A percentile compares a stretch with the other conserved stretches of the same genome.
phyloP scores from a whole-genome alignment of 2,329 filamentous ascomycete genomes.

The Alternaria postmessia region DNA sequence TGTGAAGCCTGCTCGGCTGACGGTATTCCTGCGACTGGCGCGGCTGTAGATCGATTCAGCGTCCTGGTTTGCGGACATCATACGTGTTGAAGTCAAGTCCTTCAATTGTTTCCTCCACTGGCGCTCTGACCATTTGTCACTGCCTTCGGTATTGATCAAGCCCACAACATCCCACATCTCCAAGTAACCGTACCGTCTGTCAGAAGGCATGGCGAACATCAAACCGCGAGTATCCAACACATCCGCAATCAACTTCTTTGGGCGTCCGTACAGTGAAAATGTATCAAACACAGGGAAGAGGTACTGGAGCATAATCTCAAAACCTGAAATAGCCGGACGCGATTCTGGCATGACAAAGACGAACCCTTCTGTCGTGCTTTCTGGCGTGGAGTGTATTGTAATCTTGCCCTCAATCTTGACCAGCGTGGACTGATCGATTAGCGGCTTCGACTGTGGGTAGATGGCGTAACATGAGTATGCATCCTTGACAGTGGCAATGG shows the following conservation, averaged over 20 bases:
- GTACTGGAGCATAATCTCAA: slow-evolving; percentile 93
- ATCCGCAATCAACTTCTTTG: slow-evolving; percentile 85
- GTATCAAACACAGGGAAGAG: slow-evolving; percentile 94
- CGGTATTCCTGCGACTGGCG: slow-evolving; percentile 55
- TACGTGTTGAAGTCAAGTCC: slow-evolving; percentile 81
- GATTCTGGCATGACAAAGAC: slow-evolving; percentile 98
- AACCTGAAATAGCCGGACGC: slow-evolving; percentile 88
- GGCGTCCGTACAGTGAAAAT: slow-evolving; percentile 89
- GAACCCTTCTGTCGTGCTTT: slow-evolving; percentile 85
- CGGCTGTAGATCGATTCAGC: slow-evolving; percentile 49
- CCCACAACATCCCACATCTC: slow-evolving; percentile 85
- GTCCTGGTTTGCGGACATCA: slow-evolving; percentile 60
- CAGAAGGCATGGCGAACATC: slow-evolving; percentile 97
- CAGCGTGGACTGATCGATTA: slow-evolving; percentile 93
- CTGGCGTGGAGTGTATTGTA: slow-evolving; percentile 81
- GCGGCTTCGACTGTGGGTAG: slow-evolving; percentile 90
- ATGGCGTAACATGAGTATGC: slow-evolving; percentile 94
- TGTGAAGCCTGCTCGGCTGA: slow-evolving; percentile 52
- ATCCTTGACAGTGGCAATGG: slow-evolving; percentile 90
- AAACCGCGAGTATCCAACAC: slow-evolving; percentile 85
- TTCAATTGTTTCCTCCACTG: slow-evolving; percentile 93
- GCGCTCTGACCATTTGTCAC: slow-evolving; percentile 78
- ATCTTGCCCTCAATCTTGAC: slow-evolving; percentile 94
- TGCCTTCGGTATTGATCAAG: slow-evolving; percentile 81
- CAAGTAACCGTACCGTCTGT: slow-evolving; percentile 87